Evolutionary conservation across 163 green algal species (phyloP), one percentile per base, ranked within the genome.

Genomic region (Chlamydomonas reinhardtii): DNA sequence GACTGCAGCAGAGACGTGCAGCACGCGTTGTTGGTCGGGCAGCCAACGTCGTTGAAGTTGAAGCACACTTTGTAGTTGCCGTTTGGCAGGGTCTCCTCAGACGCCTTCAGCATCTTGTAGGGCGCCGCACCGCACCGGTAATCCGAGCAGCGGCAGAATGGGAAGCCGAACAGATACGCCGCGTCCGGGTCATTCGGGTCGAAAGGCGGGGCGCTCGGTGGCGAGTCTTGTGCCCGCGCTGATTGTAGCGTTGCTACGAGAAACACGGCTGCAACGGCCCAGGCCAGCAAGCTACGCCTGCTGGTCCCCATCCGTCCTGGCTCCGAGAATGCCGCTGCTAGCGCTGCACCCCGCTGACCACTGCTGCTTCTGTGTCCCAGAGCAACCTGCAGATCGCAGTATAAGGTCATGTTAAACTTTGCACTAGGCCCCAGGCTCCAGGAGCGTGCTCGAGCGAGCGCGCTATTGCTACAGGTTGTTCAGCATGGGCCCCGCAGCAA

Each of bases 101-200:
- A 54, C 5, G 34, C 54, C 11, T 59, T 24, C 2, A n/a, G 29
- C 34, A 43, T 32, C 56, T 80, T 79, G 19, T 86, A 86, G 34
- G 80, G 80, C 32, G 54, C 61, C 27, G 80, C 72, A 6, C 52
- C 24, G 70, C 80, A 86, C 11, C 80, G 80, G 52, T 86, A 86
- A 20, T 86, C 80, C 19, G 29, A 29, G 70, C 80, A 86, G 8
- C 34, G 15, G 70, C 80, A 86, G 56, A 86, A 86, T 15, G 80
- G 80, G 37, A 86, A 86, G 19, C 80, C 80, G 43, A 74, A 86
- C 11, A 86, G 70, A 34, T 80, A 79, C 54, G 65, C 43, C 15
- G 70, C 80, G 4, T 79, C 29, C 12, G 24, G 29, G n/a, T 66
- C 48, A 19, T 79, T 48, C 8, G 48, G 73, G 48, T 48, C n/a